phyloP scores from a whole-genome alignment of 306 rosid genomes.

The Alnus glutinosa region DNA sequence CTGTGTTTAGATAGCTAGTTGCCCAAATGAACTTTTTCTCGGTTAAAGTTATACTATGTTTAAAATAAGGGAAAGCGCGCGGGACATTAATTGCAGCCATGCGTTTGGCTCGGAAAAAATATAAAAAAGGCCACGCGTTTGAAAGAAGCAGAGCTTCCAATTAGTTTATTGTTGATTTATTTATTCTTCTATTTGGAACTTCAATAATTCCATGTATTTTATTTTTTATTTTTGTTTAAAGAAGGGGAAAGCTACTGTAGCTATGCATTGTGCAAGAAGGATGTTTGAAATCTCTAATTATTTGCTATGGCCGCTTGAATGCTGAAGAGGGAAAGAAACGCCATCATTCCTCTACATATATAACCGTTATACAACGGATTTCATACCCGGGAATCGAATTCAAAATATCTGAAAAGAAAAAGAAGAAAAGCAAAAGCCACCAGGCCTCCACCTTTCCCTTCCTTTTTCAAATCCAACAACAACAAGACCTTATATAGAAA shows the following conservation, averaged over 20 bases:
- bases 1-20: not conserved
- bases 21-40: not conserved
- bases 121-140: not conserved
- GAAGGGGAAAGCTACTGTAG: too few species aligned
- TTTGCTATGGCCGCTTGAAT: not conserved
- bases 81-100: not conserved
- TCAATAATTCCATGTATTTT: not conserved
- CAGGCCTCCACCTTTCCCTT: slow-evolving; percentile 27
- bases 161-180: not conserved
- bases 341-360: slow-evolving; percentile 27
- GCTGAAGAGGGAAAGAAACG: not conserved
- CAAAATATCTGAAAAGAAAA: slow-evolving; percentile 48
- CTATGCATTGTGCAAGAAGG: too few species aligned
- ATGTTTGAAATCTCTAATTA: too few species aligned
- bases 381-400: slow-evolving; percentile 71
- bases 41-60: not conserved
- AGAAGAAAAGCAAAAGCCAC: slow-evolving; percentile 41
- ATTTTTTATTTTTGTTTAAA: too few species aligned
- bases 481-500: slow-evolving; percentile 17
- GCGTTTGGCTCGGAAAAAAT: too few species aligned
- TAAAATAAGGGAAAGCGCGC: not conserved
- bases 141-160: not conserved
- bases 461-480: slow-evolving; percentile 31
- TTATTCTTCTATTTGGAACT: not conserved
- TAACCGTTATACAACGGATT: slow-evolving; percentile 86